Conservation (phyloP, 805 yeast genomes). For the Candida insectorum region DNA sequence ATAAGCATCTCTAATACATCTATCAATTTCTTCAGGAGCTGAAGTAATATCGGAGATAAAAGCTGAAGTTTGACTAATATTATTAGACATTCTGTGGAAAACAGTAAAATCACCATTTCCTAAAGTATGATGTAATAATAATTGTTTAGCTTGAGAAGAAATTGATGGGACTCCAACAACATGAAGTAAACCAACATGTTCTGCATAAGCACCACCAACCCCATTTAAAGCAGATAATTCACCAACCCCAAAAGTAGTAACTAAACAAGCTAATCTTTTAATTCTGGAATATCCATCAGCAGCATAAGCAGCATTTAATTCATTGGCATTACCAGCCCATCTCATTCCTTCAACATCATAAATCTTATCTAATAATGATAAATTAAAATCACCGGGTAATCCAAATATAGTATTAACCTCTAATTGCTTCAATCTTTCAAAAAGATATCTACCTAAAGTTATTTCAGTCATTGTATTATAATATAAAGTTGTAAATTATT, state of each 20-base stretch:
- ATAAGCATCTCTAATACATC: conserved; percentile 38
- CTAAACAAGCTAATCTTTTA: conserved; percentile 33
- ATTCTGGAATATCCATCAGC: conserved; percentile 42
- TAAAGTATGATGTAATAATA: conserved; percentile 41
- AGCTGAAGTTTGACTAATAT: conserved; percentile 35
- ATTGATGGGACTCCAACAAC: conserved; percentile 39
- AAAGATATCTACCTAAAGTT: conserved; percentile 37
- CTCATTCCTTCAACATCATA: conserved; percentile 37
- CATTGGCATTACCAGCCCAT: conserved; percentile 45
- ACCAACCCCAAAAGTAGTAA: conserved; percentile 42
- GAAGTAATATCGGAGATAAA: conserved; percentile 30
- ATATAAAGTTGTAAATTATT: too few species aligned
- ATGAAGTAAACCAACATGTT: conserved; percentile 38
- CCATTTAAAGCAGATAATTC: conserved; percentile 39
- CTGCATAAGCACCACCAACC: conserved; percentile 40
- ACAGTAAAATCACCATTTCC: conserved; percentile 43
- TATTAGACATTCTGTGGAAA: conserved; percentile 39
- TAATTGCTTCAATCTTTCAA: conserved; percentile 38
- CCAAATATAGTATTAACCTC: conserved; percentile 37
- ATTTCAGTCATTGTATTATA: conserved; percentile 28
- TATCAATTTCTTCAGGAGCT: conserved; percentile 37
- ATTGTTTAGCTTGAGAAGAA: conserved; percentile 38
- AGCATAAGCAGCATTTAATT: conserved; percentile 42
- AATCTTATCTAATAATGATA: conserved; percentile 35
- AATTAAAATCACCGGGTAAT: conserved; percentile 41